Percentiles rank a stretch among this genome's conserved stretches.
Evolutionary conservation across 208 protist species (phyloP).

Genomic region (Trypanosoma cruzi): DNA sequence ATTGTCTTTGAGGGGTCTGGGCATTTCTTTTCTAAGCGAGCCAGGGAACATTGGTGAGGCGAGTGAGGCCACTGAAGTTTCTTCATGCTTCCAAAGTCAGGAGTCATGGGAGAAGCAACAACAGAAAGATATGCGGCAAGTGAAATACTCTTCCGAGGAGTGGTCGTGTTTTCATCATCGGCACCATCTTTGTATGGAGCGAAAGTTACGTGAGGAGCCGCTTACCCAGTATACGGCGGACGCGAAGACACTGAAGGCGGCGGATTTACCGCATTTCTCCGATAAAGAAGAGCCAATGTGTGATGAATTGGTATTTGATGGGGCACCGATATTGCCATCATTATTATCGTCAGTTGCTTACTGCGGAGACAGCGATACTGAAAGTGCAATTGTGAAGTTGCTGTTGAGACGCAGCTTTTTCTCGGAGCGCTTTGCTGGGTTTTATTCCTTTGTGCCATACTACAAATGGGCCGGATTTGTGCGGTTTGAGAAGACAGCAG

Average conservation of each 20-base stretch:
- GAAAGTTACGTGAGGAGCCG: not conserved
- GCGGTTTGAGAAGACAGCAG: constrained; percentile 41
- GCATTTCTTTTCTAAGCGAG: not conserved
- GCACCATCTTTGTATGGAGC: not conserved
- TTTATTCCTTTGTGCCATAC: constrained; percentile 43
- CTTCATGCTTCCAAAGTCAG: not conserved
- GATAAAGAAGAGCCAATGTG: not conserved
- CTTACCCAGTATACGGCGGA: not conserved
- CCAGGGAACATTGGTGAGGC: not conserved
- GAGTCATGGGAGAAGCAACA: not conserved
- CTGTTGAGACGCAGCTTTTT: constrained; percentile 41
- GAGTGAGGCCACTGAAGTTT: not conserved
- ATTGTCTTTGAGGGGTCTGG: not conserved
- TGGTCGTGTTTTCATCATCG: constrained; percentile 25
- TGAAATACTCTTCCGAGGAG: not conserved
- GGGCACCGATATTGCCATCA: not conserved
- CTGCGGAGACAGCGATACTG: not conserved
- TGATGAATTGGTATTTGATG: not conserved
- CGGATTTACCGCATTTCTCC: not conserved
- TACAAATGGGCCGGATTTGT: constrained; percentile 60
- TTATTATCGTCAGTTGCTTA: not conserved
- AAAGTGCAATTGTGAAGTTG: constrained; percentile 2
- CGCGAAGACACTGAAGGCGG: not conserved
- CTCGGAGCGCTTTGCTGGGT: constrained; percentile 51
- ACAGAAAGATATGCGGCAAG: not conserved